Evolutionary conservation across 2,329 filamentous ascomycete genomes (phyloP).

Genomic region (Penicillium brevicompactum): DNA sequence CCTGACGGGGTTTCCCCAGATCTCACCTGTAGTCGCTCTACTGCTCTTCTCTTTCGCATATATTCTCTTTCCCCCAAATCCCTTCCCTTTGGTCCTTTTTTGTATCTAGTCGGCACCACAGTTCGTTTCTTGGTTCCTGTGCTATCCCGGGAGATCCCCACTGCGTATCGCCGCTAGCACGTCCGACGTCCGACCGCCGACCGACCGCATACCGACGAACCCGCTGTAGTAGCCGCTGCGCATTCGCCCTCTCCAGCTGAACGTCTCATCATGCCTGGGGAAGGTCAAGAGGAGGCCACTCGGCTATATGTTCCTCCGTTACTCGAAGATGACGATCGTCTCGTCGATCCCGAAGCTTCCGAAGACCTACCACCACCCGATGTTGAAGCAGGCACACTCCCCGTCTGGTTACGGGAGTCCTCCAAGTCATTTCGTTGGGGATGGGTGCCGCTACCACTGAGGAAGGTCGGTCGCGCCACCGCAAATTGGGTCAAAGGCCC

Average conservation of each 20-base stretch:
- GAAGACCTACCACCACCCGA: constrained; percentile 33
- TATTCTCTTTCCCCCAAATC: background rate
- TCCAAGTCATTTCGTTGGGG: constrained; percentile 50
- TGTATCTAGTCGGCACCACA: background rate
- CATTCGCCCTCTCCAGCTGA: background rate
- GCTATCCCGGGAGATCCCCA: constrained; percentile 22
- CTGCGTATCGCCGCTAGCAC: constrained; percentile 15
- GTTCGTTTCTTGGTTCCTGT: constrained; percentile 7
- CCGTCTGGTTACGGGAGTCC: constrained; percentile 52
- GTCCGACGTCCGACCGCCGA: constrained; percentile 20
- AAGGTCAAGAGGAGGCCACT: constrained; percentile 33
- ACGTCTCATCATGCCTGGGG: constrained; percentile 30
- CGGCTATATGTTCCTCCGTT: constrained; percentile 37
- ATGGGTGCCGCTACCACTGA: constrained; percentile 50
- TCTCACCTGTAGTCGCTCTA: constrained; percentile 1
- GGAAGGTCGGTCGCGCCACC: constrained; percentile 47
- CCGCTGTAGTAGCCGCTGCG: constrained; percentile 4
- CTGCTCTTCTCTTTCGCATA: constrained; percentile 3
- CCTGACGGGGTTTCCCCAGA: constrained; percentile 1
- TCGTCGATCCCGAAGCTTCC: constrained; percentile 37
- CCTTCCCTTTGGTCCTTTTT: background rate
- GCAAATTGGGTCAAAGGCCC: constrained; percentile 52
- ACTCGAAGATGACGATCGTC: constrained; percentile 38
- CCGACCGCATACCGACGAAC: constrained; percentile 24
- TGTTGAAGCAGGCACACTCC: constrained; percentile 37